A percentile compares a stretch with the other conserved stretches of the same genome.
Conservation (phyloP, 352 stramenopile species). For the Pythium myriotylum region DNA sequence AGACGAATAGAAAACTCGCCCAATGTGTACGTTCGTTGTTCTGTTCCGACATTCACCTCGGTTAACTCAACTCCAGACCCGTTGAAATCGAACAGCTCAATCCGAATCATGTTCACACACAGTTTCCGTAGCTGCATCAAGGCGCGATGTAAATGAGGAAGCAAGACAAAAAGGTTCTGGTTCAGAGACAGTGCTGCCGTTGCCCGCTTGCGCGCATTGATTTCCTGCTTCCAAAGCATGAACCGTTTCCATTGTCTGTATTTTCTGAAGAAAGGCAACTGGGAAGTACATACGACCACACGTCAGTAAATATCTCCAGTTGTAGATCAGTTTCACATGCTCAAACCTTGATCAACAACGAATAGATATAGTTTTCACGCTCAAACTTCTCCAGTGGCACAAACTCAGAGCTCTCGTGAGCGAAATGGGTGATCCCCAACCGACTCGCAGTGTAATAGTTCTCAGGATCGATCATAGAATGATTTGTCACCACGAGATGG, state of each 20-base stretch:
- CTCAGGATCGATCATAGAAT: constrained; percentile 65
- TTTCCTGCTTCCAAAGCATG: constrained; percentile 78
- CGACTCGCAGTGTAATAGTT: constrained; percentile 92
- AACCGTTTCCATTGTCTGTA: constrained; percentile 93
- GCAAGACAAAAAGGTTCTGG: constrained; percentile 89
- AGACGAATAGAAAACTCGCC: constrained; percentile 78
- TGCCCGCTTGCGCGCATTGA: constrained; percentile 56
- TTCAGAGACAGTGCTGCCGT: constrained; percentile 50
- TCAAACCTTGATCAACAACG: constrained; percentile 68
- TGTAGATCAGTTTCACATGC: neutral
- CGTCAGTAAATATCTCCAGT: neutral
- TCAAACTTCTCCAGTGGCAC: constrained; percentile 89
- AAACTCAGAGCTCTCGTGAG: constrained; percentile 81
- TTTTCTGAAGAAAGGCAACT: constrained; percentile 89
- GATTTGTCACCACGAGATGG: constrained; percentile 63
- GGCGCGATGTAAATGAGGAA: constrained; percentile 78
- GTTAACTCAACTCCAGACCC: constrained; percentile 1
- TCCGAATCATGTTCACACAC: constrained; percentile 52
- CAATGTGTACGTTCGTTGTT: constrained; percentile 72
- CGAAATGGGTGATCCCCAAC: constrained; percentile 90
- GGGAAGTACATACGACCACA: neutral
- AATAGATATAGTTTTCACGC: constrained; percentile 91
- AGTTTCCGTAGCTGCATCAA: constrained; percentile 70
- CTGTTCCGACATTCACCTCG: constrained; percentile 6
- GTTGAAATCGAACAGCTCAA: constrained; percentile 54